Evolutionary conservation across 2,329 filamentous ascomycete species (phyloP).

Genomic region (Furcasterigmium sp.): DNA sequence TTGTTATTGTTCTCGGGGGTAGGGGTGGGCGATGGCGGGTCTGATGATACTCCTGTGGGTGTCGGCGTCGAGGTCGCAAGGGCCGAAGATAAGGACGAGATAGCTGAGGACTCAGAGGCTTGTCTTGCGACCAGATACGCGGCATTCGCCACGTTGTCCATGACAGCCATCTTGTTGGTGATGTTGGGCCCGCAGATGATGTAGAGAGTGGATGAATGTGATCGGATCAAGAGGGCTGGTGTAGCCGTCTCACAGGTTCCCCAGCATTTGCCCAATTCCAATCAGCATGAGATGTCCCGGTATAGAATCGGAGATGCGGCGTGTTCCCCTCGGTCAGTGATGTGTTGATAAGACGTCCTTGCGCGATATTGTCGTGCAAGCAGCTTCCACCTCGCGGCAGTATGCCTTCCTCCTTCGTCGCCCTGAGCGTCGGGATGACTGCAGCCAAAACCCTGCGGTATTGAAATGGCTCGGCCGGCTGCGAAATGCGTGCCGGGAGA

Average conservation of each 20-base stretch:
- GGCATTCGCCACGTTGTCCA: constrained; percentile 20
- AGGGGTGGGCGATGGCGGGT: constrained; percentile 5
- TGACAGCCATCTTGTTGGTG: constrained; percentile 13
- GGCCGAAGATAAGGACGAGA: constrained; percentile 14
- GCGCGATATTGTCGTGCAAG: too few species aligned
- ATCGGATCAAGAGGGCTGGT: not conserved
- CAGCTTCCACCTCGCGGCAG: too few species aligned
- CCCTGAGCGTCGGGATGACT: too few species aligned
- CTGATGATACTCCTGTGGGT: constrained; percentile 1
- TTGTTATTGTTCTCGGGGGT: constrained; percentile 5
- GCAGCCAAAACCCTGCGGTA: too few species aligned
- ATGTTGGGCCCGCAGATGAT: not conserved
- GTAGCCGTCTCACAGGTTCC: not conserved
- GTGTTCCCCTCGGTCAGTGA: too few species aligned
- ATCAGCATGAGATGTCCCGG: too few species aligned
- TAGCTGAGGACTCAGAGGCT: constrained; percentile 9
- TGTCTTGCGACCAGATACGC: constrained; percentile 27
- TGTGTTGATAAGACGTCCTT: too few species aligned
- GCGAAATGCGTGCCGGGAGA: too few species aligned
- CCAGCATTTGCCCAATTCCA: not conserved
- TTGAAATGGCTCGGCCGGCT: too few species aligned
- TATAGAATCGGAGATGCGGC: too few species aligned
- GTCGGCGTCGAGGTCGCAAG: constrained; percentile 12
- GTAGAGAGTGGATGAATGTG: not conserved
- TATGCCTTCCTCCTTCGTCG: too few species aligned